phyloP scores from a whole-genome alignment of 2,329 filamentous ascomycete genomes.

The Penicillium sp. region DNA sequence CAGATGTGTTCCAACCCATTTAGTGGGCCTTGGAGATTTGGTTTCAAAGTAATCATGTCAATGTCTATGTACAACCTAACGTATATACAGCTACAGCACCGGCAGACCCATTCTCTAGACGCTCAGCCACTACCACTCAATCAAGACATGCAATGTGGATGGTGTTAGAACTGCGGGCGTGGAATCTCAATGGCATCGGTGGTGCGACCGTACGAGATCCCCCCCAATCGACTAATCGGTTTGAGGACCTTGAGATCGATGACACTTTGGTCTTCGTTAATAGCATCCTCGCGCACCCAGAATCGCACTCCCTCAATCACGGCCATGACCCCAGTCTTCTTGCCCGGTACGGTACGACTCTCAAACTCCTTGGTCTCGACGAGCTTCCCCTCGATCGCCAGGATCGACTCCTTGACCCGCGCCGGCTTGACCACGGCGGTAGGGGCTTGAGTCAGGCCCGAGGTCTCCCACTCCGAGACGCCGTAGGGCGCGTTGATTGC shows the following conservation, averaged over 20 bases:
- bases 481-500: slow-evolving; percentile 75
- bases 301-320: slow-evolving; percentile 82
- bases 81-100: too few species aligned
- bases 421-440: slow-evolving; percentile 66
- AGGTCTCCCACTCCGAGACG: slow-evolving; percentile 73
- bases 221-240: slow-evolving; percentile 75
- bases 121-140: too few species aligned
- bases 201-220: slow-evolving; percentile 75
- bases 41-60: too few species aligned
- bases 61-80: too few species aligned
- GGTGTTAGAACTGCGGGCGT: slow-evolving; percentile 22
- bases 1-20: too few species aligned
- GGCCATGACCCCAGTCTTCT: slow-evolving; percentile 70
- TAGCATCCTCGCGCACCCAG: slow-evolving; percentile 84
- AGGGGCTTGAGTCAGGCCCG: slow-evolving; percentile 68
- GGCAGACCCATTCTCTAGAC: too few species aligned
- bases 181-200: slow-evolving; percentile 70
- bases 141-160: too few species aligned
- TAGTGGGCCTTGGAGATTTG: too few species aligned
- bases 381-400: slow-evolving; percentile 77
- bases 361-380: slow-evolving; percentile 74
- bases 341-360: slow-evolving; percentile 65
- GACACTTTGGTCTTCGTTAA: slow-evolving; percentile 71
- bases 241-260: slow-evolving; percentile 73
- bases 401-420: slow-evolving; percentile 76